These are phyloP conservation scores for Solanum sejunctum DNA, from an alignment of 257 asterid species.

Conservation along the genomic window DNA sequence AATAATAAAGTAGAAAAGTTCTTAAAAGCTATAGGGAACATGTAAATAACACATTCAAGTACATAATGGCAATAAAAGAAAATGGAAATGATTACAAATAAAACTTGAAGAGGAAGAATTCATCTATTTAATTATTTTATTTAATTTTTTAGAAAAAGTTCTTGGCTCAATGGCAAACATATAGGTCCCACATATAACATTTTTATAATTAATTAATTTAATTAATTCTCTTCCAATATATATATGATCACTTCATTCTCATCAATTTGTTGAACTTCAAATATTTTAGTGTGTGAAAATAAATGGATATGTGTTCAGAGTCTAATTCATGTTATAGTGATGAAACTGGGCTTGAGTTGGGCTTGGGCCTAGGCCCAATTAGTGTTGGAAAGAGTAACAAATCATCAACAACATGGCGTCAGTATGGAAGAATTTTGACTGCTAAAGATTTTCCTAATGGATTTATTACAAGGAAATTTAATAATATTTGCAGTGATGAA, in stretches of 20 bases:
- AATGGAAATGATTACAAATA: not conserved
- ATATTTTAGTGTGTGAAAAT: not conserved
- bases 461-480: slow-evolving; percentile 21
- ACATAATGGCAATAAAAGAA: not conserved
- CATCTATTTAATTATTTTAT: not conserved
- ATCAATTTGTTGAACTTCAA: not conserved
- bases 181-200: slow-evolving; percentile 31
- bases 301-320: slow-evolving; percentile 15
- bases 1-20: not conserved
- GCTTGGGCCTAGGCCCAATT: slow-evolving; percentile 37
- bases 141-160: slow-evolving; percentile 10
- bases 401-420: slow-evolving; percentile 24
- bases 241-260: not conserved
- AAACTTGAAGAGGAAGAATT: slow-evolving; percentile 22
- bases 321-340: slow-evolving; percentile 4
- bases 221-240: not conserved
- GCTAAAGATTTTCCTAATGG: slow-evolving; percentile 71
- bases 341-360: slow-evolving; percentile 53
- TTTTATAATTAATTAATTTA: not conserved
- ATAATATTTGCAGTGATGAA: slow-evolving; percentile 3
- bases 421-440: slow-evolving; percentile 61
- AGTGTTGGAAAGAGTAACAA: slow-evolving; percentile 12
- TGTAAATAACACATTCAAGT: not conserved
- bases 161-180: slow-evolving; percentile 58
- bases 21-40: not conserved